Percentiles rank a stretch among this genome's conserved stretches.
These are phyloP conservation scores for Umbelopsis sp. DNA, from an alignment of 371 early-diverging fungal species.

Conservation along the genomic window DNA sequence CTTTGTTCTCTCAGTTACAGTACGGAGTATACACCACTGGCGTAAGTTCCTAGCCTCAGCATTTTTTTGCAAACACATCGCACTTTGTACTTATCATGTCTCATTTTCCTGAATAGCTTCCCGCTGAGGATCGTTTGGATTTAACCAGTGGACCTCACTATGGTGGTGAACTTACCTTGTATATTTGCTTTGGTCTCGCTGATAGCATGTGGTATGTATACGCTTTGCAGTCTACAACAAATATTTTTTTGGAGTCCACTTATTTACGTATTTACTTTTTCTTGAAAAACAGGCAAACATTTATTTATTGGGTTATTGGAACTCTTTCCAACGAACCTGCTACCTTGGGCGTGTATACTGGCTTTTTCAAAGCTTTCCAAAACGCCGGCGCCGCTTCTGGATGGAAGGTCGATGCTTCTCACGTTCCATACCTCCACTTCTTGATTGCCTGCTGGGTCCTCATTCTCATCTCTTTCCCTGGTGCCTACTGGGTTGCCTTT, in stretches of 20 bases:
- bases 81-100: background rate
- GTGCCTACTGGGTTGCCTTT: constrained; percentile 7
- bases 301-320: constrained; percentile 7
- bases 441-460: constrained; percentile 14
- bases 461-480: constrained; percentile 1
- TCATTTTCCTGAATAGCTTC: background rate
- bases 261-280: too few species aligned
- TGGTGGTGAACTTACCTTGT: background rate
- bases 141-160: constrained; percentile 1
- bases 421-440: constrained; percentile 4
- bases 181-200: constrained; percentile 8
- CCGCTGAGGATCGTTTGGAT: background rate
- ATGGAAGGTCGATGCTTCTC: constrained; percentile 9
- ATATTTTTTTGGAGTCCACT: background rate
- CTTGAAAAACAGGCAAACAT: constrained; percentile 1
- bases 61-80: background rate
- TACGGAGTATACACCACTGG: constrained; percentile 1
- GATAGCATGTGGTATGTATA: constrained; percentile 8
- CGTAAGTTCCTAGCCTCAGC: background rate
- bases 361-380: constrained; percentile 9
- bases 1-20: background rate
- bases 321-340: constrained; percentile 15
- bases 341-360: background rate
- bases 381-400: constrained; percentile 5
- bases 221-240: background rate